These are phyloP conservation scores for Apophysomyces ossiformis DNA, from an alignment of 371 early-diverging fungal species.

Conservation along the genomic window DNA sequence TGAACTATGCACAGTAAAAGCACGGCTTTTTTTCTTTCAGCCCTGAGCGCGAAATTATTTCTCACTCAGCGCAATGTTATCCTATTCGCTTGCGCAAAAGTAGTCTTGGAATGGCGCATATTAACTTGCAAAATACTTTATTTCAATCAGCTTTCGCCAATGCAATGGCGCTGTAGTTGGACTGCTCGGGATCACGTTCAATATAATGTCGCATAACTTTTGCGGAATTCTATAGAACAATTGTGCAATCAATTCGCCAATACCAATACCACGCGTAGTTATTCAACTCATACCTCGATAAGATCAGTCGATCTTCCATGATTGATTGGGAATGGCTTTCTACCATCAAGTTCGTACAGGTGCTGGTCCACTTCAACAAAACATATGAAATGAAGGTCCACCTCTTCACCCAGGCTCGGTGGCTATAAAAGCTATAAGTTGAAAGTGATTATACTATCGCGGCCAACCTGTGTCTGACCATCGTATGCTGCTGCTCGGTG, in stretches of 20 bases:
- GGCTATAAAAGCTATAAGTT: conserved; percentile 39
- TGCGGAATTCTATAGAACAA: conserved; percentile 58
- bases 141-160: conserved; percentile 26
- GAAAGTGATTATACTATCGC: background rate
- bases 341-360: conserved; percentile 90
- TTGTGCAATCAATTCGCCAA: background rate
- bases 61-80: too few relatives aligned
- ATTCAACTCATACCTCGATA: conserved; percentile 48
- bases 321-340: conserved; percentile 80
- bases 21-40: too few relatives aligned
- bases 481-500: conserved; percentile 64
- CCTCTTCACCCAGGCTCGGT: conserved; percentile 69
- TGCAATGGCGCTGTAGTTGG: conserved; percentile 75
- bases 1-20: too few relatives aligned
- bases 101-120: too few relatives aligned
- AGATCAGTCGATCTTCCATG: conserved; percentile 75
- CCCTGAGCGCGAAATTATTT: too few relatives aligned
- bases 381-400: conserved; percentile 85
- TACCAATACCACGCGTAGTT: background rate
- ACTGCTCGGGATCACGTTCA: conserved; percentile 68
- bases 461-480: conserved; percentile 77
- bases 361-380: conserved; percentile 76
- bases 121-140: too few relatives aligned
- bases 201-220: conserved; percentile 74
- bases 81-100: too few relatives aligned